Base-by-base conservation (phyloP, 1,139 yeast genomes). In the Saccharomyces pastorianus region DNA sequence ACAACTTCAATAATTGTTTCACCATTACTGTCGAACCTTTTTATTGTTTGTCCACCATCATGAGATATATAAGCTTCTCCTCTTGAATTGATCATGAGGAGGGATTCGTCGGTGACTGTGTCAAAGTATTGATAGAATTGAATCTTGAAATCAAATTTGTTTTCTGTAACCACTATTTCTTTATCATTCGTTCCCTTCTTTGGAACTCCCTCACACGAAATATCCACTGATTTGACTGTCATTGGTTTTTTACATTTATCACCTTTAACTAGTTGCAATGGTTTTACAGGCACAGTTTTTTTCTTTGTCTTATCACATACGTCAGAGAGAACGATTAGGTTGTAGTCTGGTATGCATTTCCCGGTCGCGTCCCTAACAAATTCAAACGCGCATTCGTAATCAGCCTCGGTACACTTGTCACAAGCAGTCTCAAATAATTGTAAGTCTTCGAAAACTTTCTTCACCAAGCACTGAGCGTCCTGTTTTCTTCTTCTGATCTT, bases 371-470 rank as follows among this genome's bases (percentile, higher is more conserved):
- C 72, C 38, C 62, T 66, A 4, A 67, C 52, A 64, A 85, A 88
- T 4, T 85, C 88, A 46, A 70, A 73, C 4, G 78, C 78, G 71
- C 97, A 90, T 68, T 90, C 96, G 62, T 79, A 85, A 67, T 90
- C 96, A 17, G 60, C 63, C 13, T 73, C 79, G 0, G 81, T 69
- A 73, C 97, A 90, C 20, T 74, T 72, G 11, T 74, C 73, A 71
- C 97, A 90, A 9, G 81, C 73, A 52, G 79, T 84, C 55, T 80
- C 83, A 32, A 71, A 69, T 6, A 79, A 75, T 53, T 76, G 73
- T 42, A 85, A 74, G 61, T 88, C 93, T 48, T 79, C 79, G 63
- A 77, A 85, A 5, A 79, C 69, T 52, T 78, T 78, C 52, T 81
- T 81, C 25, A 86, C 83, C 64, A 84, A 81, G 73, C 97, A 90